A percentile compares a stretch with the other conserved stretches of the same genome.
These are phyloP conservation scores for Camellia granthamiana DNA, from an alignment of 148 eudicot species.

Conservation along the genomic window DNA sequence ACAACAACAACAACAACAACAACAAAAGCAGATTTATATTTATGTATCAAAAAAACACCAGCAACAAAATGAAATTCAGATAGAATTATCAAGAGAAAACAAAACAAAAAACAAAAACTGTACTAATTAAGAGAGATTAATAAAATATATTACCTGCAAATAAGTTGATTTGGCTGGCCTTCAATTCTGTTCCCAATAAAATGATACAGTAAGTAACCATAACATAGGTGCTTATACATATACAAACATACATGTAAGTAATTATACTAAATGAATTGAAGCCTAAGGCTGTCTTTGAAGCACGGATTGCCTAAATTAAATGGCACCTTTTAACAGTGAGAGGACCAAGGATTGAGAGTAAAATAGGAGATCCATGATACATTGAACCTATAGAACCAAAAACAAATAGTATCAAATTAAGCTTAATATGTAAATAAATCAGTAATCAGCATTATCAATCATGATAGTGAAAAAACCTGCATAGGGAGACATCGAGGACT, in stretches of 20 bases:
- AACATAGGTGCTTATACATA: neutral
- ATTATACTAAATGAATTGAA: no score
- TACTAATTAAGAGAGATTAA: neutral
- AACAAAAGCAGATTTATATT: no score
- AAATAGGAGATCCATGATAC: slow-evolving; percentile 96
- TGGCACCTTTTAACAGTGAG: slow-evolving; percentile 65
- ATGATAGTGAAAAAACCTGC: slow-evolving; percentile 44
- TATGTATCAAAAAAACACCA: no score
- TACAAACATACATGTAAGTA: neutral
- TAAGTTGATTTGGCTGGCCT: slow-evolving; percentile 51
- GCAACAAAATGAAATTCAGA: neutral
- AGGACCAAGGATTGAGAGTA: slow-evolving; percentile 81
- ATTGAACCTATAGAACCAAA: slow-evolving; percentile 60
- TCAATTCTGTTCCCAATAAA: slow-evolving; percentile 41
- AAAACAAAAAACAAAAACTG: neutral
- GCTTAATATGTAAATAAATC: neutral
- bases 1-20: neutral
- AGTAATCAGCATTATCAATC: neutral
- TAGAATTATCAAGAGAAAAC: neutral
- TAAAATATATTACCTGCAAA: slow-evolving; percentile 62
- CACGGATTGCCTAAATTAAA: neutral
- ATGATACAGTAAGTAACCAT: neutral
- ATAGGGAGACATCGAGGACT: slow-evolving; percentile 81
- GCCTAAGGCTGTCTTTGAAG: no score
- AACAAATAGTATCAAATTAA: neutral